A percentile compares a stretch with the other conserved stretches of the same genome.
These are phyloP conservation scores for Lactifluus pinguis DNA, from an alignment of 768 basidiomycete genomes.

Conservation along the genomic window DNA sequence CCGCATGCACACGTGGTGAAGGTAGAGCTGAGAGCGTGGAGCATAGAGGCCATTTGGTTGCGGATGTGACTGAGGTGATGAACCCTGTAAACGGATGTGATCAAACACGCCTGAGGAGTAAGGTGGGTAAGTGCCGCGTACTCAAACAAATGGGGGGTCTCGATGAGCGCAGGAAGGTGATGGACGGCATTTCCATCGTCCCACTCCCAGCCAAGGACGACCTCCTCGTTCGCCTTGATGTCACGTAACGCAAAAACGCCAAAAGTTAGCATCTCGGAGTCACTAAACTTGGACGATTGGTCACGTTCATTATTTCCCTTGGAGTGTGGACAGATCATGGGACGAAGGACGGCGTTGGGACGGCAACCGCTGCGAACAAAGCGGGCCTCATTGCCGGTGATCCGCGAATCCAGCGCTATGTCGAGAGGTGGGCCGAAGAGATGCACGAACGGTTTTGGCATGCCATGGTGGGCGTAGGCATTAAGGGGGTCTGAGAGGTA, in stretches of 20 bases:
- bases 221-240: constrained; percentile 71
- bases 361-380: constrained; percentile 57
- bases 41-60: constrained; percentile 57
- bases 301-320: constrained; percentile 19
- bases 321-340: constrained; percentile 31
- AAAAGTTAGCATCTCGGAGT: constrained; percentile 46
- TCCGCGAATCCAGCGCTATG: constrained; percentile 71
- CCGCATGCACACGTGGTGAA: constrained; percentile 75
- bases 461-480: constrained; percentile 74
- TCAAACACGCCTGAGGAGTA: neutral
- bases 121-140: constrained; percentile 29
- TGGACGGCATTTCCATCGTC: constrained; percentile 87
- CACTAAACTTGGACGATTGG: constrained; percentile 13
- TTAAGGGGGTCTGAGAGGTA: constrained; percentile 80
- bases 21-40: constrained; percentile 58
- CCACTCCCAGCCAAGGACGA: constrained; percentile 94
- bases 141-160: constrained; percentile 49
- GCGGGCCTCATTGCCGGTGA: constrained; percentile 51
- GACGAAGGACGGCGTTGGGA: constrained; percentile 39
- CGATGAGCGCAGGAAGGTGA: constrained; percentile 56
- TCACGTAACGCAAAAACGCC: constrained; percentile 74
- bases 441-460: constrained; percentile 79
- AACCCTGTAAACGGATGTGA: constrained; percentile 28
- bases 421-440: constrained; percentile 69
- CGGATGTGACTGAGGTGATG: constrained; percentile 45